phyloP scores from a whole-genome alignment of 2,329 filamentous ascomycete species.

The Chaetothyriales sp. region DNA sequence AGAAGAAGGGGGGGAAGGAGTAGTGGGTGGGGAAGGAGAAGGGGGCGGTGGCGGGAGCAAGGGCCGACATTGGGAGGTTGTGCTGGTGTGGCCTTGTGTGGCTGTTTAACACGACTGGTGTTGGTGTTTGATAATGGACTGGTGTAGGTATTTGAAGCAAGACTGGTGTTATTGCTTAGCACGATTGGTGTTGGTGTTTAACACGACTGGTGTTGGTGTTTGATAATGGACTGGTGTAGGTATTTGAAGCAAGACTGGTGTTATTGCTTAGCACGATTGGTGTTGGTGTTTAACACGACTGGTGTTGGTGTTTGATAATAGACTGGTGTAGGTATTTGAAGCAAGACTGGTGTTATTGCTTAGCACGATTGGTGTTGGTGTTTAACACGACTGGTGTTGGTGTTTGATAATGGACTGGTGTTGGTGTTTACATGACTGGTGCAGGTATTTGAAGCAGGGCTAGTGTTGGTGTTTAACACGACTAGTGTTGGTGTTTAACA shows the following conservation, averaged over 20 bases:
- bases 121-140: background rate
- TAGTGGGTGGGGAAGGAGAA: slow-evolving; percentile 31
- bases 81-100: background rate
- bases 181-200: too few species aligned
- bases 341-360: background rate
- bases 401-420: background rate
- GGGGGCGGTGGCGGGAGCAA: slow-evolving; percentile 6
- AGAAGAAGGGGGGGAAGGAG: slow-evolving; percentile 42
- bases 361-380: too few species aligned
- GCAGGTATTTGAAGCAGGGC: too few species aligned
- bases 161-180: background rate
- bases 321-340: background rate
- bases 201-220: background rate
- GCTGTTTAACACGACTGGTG: too few species aligned
- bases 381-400: too few species aligned
- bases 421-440: background rate
- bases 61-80: slow-evolving; percentile 1
- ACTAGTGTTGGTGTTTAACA: too few species aligned
- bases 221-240: background rate
- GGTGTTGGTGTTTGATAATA: background rate
- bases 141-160: background rate
- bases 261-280: background rate
- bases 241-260: background rate
- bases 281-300: too few species aligned
- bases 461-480: too few species aligned